Conservation (phyloP, 2,329 filamentous ascomycete species). For the Akanthomyces uredinophilus region DNA sequence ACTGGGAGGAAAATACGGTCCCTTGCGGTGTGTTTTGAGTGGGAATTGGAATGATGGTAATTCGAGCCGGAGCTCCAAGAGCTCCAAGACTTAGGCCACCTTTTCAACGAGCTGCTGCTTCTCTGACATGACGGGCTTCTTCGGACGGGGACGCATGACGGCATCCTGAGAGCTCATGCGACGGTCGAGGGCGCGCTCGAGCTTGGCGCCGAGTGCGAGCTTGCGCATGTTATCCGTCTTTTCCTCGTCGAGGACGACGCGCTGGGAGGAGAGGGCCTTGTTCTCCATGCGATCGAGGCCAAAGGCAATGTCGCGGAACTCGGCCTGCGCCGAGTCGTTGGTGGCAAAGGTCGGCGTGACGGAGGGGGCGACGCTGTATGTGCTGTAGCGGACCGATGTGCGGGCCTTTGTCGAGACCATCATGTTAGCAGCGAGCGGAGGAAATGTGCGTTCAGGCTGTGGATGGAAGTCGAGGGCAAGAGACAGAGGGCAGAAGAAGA, state of each 20-base stretch:
- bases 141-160: constrained; percentile 59
- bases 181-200: constrained; percentile 63
- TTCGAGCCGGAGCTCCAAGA: not conserved
- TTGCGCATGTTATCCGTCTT: constrained; percentile 16
- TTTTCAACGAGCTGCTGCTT: constrained; percentile 37
- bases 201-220: constrained; percentile 16
- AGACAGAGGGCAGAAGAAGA: not conserved
- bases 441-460: not conserved
- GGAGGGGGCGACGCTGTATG: constrained; percentile 54
- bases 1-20: not conserved
- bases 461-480: not conserved
- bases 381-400: constrained; percentile 53
- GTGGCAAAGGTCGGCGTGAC: constrained; percentile 54
- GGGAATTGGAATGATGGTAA: not conserved
- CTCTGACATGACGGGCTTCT: constrained; percentile 30
- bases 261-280: constrained; percentile 76
- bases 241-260: constrained; percentile 57
- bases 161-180: constrained; percentile 88
- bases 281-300: constrained; percentile 86
- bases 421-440: constrained; percentile 14
- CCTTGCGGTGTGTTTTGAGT: no score
- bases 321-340: constrained; percentile 50
- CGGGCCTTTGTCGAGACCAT: constrained; percentile 36
- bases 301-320: constrained; percentile 66
- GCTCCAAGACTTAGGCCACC: constrained; percentile 20